Evolutionary conservation across 2,329 filamentous ascomycete species (phyloP).

Genomic region (Penicillium thymicola): DNA sequence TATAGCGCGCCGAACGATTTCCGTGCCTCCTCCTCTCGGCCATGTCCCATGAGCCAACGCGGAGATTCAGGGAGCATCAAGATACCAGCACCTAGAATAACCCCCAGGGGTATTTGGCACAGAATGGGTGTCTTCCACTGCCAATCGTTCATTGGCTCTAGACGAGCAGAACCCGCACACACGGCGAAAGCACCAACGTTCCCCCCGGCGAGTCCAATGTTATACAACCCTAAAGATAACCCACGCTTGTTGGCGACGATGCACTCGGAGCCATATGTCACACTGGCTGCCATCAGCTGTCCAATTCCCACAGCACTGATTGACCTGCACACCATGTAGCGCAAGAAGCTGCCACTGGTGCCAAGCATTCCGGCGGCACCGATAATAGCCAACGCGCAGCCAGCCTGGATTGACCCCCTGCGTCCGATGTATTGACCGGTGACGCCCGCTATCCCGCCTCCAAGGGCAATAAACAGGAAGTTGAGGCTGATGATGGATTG

Average conservation of each 20-base stretch:
- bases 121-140: slow-evolving; percentile 32
- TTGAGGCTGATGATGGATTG: slow-evolving; percentile 29
- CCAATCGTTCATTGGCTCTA: slow-evolving; percentile 25
- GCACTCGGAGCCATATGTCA: slow-evolving; percentile 26
- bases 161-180: slow-evolving; percentile 24
- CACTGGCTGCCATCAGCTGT: slow-evolving; percentile 17
- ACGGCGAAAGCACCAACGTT: slow-evolving; percentile 28
- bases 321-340: slow-evolving; percentile 28
- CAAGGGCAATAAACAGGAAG: slow-evolving; percentile 27
- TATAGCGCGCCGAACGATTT: slow-evolving; percentile 22
- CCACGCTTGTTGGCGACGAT: slow-evolving; percentile 25
- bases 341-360: slow-evolving; percentile 21
- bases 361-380: slow-evolving; percentile 29
- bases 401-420: slow-evolving; percentile 23
- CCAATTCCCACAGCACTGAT: slow-evolving; percentile 26
- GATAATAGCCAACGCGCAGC: slow-evolving; percentile 22
- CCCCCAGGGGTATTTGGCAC: slow-evolving; percentile 28
- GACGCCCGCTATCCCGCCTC: slow-evolving; percentile 20
- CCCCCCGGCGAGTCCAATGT: slow-evolving; percentile 26
- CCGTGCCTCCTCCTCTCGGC: slow-evolving; percentile 22
- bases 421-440: slow-evolving; percentile 21
- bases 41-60: slow-evolving; percentile 24
- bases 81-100: slow-evolving; percentile 25
- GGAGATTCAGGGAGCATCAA: slow-evolving; percentile 29
- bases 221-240: slow-evolving; percentile 23